Percentiles rank a stretch among this genome's conserved stretches.
These are phyloP conservation scores for Neonectria faginata DNA, from an alignment of 2,329 filamentous ascomycete genomes.

Conservation along the genomic window DNA sequence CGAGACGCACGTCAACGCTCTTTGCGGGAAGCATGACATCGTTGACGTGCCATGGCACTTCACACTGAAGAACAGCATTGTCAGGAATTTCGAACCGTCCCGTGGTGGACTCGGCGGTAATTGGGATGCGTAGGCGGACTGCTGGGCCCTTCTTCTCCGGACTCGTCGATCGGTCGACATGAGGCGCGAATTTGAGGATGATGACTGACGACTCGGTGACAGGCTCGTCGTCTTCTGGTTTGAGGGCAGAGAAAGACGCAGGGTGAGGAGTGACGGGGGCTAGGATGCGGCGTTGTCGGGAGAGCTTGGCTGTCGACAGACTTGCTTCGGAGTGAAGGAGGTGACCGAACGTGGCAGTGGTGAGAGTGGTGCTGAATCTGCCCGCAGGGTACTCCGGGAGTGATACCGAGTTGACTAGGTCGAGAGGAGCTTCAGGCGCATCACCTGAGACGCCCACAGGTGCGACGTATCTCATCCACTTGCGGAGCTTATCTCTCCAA, in stretches of 20 bases:
- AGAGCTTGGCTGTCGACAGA: slow-evolving; percentile 7
- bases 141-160: slow-evolving; percentile 30
- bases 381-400: slow-evolving; percentile 19
- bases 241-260: slow-evolving; percentile 54
- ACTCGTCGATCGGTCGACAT: slow-evolving; percentile 26
- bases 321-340: slow-evolving; percentile 53
- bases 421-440: not conserved
- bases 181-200: slow-evolving; percentile 60
- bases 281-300: slow-evolving; percentile 52
- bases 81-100: slow-evolving; percentile 44
- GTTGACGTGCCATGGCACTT: slow-evolving; percentile 46
- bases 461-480: slow-evolving; percentile 48
- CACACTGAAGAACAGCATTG: slow-evolving; percentile 49
- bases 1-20: slow-evolving; percentile 62
- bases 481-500: slow-evolving; percentile 50
- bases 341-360: slow-evolving; percentile 63
- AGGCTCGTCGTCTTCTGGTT: slow-evolving; percentile 47
- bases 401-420: slow-evolving; percentile 10
- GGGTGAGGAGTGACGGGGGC: slow-evolving; percentile 62
- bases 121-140: slow-evolving; percentile 48
- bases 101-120: slow-evolving; percentile 46
- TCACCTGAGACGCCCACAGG: slow-evolving; percentile 34
- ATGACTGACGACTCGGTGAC: slow-evolving; percentile 49
- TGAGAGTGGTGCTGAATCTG: slow-evolving; percentile 33
- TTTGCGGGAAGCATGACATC: slow-evolving; percentile 61